Percentiles rank a stretch among this genome's conserved stretches.
phyloP scores from a whole-genome alignment of 768 basidiomycete species.

The Mycena indigotica region DNA sequence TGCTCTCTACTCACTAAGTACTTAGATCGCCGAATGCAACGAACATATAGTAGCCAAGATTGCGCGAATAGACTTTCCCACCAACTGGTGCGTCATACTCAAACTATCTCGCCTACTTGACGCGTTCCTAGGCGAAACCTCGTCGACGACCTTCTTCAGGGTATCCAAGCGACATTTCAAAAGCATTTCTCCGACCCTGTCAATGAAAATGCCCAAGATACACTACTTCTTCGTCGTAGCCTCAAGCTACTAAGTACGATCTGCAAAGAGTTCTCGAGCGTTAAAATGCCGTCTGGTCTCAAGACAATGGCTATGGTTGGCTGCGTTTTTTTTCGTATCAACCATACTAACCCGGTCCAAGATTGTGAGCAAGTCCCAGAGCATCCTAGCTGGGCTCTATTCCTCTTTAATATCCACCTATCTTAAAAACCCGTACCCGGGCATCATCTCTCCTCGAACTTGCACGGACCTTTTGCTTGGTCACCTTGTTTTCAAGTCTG shows the following conservation, averaged over 20 bases:
- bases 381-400: constrained; percentile 63
- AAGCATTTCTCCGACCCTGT: constrained; percentile 45
- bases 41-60: constrained; percentile 75
- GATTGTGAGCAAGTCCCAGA: constrained; percentile 58
- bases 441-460: constrained; percentile 40
- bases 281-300: constrained; percentile 71
- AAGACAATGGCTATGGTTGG: constrained; percentile 66
- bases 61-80: constrained; percentile 76
- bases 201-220: constrained; percentile 44
- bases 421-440: constrained; percentile 37
- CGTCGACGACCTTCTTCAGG: constrained; percentile 52
- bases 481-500: constrained; percentile 75
- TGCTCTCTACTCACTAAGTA: too few species aligned
- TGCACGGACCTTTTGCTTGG: constrained; percentile 51
- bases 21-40: constrained; percentile 78
- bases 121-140: constrained; percentile 56
- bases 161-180: constrained; percentile 57
- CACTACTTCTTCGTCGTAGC: constrained; percentile 58
- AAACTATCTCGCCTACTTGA: neutral
- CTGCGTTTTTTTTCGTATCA: constrained; percentile 1
- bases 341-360: constrained; percentile 28
- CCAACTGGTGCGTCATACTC: constrained; percentile 55
- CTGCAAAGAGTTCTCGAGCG: constrained; percentile 67
- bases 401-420: constrained; percentile 50
- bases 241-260: constrained; percentile 66